Evolutionary conservation across 345 rosid species (phyloP).

Genomic region (Rhizophora apiculata): DNA sequence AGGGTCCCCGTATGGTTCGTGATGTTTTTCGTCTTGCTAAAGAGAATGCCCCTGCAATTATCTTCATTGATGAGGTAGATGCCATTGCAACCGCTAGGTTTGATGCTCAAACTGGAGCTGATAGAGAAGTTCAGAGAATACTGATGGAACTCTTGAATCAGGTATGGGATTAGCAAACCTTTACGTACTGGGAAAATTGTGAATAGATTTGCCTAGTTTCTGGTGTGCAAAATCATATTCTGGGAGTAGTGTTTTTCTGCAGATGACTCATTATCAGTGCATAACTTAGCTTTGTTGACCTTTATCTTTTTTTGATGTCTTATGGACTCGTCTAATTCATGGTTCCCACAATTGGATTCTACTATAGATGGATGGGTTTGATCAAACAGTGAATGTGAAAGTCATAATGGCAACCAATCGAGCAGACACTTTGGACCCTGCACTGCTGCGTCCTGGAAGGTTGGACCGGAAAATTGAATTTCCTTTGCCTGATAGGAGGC

Average conservation of each 20-base stretch:
- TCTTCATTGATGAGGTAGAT: constrained; percentile 89
- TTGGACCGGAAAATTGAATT: constrained; percentile 26
- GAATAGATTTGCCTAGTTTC: neutral
- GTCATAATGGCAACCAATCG: constrained; percentile 26
- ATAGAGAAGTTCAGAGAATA: constrained; percentile 87
- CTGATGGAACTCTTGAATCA: constrained; percentile 85
- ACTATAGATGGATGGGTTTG: constrained; percentile 72
- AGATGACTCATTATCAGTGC: neutral
- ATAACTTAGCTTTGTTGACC: neutral
- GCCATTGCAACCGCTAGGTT: constrained; percentile 91
- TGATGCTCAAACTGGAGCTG: constrained; percentile 93
- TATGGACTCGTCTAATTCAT: neutral
- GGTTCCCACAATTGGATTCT: neutral
- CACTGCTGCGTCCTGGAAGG: constrained; percentile 25
- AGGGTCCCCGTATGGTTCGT: constrained; percentile 93
- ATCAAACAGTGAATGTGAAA: constrained; percentile 76
- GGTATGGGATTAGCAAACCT: constrained; percentile 28
- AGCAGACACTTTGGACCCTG: constrained; percentile 29
- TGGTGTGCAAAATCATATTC: neutral
- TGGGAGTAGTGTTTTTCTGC: neutral
- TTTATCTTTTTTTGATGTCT: neutral
- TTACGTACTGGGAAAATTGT: neutral
- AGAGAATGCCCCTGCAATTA: constrained; percentile 91
- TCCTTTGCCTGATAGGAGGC: constrained; percentile 17
- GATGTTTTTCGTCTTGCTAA: constrained; percentile 89